Percentiles rank a stretch among this genome's conserved stretches.
phyloP scores from a whole-genome alignment of 1,284 basidiomycete genomes.

The Waitea zeae region DNA sequence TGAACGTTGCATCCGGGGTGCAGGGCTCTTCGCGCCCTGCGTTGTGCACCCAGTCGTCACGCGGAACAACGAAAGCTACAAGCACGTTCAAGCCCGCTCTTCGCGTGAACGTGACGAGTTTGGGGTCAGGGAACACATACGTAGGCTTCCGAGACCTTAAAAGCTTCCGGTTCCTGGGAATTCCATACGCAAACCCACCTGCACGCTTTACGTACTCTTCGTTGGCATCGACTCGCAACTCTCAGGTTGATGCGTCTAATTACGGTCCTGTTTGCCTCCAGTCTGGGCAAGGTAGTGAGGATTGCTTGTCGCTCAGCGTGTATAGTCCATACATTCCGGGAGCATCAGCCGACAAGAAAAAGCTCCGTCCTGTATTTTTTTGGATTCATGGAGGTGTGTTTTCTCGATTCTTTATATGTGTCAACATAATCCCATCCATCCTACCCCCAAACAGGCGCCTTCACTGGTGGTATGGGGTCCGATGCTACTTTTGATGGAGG shows the following conservation, averaged over 20 bases:
- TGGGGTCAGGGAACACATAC: neutral
- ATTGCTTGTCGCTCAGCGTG: neutral
- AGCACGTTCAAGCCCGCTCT: neutral
- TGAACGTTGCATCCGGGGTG: neutral
- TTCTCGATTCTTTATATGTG: too few species aligned
- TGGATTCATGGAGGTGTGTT: neutral
- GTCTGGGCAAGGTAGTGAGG: neutral
- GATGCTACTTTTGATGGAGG: constrained; percentile 23
- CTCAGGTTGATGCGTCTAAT: neutral
- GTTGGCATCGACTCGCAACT: constrained; percentile 5
- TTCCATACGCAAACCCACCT: constrained; percentile 12
- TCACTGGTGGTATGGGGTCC: constrained; percentile 1
- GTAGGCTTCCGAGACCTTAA: constrained; percentile 9
- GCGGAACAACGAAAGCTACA: neutral
- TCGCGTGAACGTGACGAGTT: too few species aligned
- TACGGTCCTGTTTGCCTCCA: neutral
- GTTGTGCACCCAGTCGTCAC: neutral
- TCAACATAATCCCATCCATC: too few species aligned
- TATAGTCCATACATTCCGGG: neutral
- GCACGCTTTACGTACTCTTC: constrained; percentile 12
- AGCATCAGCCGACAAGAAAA: neutral
- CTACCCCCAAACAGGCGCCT: too few species aligned
- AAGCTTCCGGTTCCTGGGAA: constrained; percentile 13
- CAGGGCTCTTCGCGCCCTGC: neutral
- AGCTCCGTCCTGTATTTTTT: neutral